phyloP scores from a whole-genome alignment of 164 flowering plant species.

The Vitis labrusca region DNA sequence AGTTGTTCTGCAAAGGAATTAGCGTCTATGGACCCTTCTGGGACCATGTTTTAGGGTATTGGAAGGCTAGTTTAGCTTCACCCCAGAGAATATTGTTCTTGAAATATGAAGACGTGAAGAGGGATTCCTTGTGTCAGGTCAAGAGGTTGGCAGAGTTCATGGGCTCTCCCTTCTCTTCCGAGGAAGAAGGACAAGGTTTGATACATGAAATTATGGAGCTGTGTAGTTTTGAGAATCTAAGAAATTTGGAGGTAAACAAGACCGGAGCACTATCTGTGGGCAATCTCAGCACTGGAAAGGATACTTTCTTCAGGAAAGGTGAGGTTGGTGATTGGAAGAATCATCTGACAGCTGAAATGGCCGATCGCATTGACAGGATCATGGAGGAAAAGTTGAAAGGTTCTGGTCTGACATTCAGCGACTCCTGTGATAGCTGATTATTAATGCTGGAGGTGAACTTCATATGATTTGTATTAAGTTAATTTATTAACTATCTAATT shows the following conservation, averaged over 20 bases:
- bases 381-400: too few relatives aligned
- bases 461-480: too few relatives aligned
- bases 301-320: conserved; percentile 6
- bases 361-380: too few relatives aligned
- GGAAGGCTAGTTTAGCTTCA: not conserved
- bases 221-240: conserved; percentile 1
- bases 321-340: conserved; percentile 15
- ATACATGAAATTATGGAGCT: not conserved
- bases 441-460: too few relatives aligned
- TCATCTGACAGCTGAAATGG: conserved; percentile 5
- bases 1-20: not conserved
- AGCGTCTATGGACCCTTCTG: not conserved
- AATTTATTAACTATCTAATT: too few relatives aligned
- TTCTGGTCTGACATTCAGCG: too few relatives aligned
- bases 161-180: not conserved
- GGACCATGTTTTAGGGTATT: conserved; percentile 3
- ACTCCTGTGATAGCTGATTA: too few relatives aligned
- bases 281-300: not conserved
- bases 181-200: not conserved
- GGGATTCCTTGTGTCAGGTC: not conserved
- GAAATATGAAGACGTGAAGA: not conserved
- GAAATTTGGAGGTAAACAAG: not conserved
- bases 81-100: not conserved
- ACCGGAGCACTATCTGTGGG: not conserved
- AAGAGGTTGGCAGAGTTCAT: conserved; percentile 1